Evolutionary conservation across 441 rosid species (phyloP).

Genomic region (Gossypium schwendimanii): DNA sequence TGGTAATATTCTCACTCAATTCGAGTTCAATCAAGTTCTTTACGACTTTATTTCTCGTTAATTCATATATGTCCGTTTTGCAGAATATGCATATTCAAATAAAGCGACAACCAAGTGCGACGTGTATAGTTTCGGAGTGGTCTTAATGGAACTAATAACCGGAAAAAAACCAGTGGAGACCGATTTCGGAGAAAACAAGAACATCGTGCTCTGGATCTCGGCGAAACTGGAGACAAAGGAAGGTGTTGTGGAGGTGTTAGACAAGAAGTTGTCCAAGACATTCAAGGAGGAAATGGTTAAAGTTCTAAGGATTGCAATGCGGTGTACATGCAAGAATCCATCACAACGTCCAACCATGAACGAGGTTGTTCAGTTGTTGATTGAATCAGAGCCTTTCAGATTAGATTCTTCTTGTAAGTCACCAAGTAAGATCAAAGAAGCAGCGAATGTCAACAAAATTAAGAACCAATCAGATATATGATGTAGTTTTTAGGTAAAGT

Average conservation of each 20-base stretch:
- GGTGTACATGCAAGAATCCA: conserved; percentile 60
- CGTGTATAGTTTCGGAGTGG: conserved; percentile 89
- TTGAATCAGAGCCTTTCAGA: conserved; percentile 60
- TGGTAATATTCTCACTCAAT: conserved; percentile 35
- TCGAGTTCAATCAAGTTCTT: background rate
- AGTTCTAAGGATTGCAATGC: conserved; percentile 67
- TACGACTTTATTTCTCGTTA: background rate
- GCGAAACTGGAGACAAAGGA: conserved; percentile 66
- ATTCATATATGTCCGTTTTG: conserved; percentile 6
- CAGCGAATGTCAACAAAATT: conserved; percentile 32
- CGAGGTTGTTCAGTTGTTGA: conserved; percentile 76
- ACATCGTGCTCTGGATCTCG: conserved; percentile 70
- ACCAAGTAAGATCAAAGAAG: conserved; percentile 48
- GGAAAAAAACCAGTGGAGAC: conserved; percentile 76
- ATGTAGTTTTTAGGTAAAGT: conserved; percentile 20
- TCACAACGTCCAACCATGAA: conserved; percentile 74
- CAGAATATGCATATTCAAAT: conserved; percentile 86
- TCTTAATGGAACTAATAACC: conserved; percentile 78
- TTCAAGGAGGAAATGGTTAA: conserved; percentile 63
- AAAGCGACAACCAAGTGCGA: conserved; percentile 90
- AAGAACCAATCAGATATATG: conserved; percentile 33
- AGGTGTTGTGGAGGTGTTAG: conserved; percentile 65
- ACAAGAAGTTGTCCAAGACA: conserved; percentile 51
- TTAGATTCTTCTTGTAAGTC: conserved; percentile 36
- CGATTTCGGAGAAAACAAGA: conserved; percentile 78